Percentiles rank a stretch among this genome's conserved stretches.
Evolutionary conservation across 2,329 filamentous ascomycete genomes (phyloP).

Genomic region (Apiospora pterosperma): DNA sequence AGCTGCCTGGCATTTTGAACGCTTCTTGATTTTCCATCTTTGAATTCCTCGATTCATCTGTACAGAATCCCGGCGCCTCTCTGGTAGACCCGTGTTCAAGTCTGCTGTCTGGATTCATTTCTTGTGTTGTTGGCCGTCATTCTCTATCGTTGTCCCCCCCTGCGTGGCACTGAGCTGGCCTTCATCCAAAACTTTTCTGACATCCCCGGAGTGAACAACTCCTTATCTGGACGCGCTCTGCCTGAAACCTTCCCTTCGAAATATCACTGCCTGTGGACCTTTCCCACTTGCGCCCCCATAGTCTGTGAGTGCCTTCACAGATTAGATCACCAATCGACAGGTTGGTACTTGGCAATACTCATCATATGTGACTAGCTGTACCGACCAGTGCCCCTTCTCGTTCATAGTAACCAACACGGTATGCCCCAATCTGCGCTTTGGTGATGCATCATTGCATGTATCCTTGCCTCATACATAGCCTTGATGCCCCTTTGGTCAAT

Average conservation of each 20-base stretch:
- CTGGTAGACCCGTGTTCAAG: neutral
- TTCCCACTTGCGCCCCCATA: neutral
- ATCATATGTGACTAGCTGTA: neutral
- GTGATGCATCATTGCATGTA: neutral
- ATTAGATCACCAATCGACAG: neutral
- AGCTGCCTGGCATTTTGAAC: too few relatives aligned
- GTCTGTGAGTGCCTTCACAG: neutral
- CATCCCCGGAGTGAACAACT: neutral
- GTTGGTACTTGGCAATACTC: neutral
- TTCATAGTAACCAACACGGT: neutral
- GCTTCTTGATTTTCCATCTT: neutral
- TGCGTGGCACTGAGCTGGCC: neutral
- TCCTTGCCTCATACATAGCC: neutral
- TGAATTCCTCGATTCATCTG: neutral
- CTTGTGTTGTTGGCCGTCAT: neutral
- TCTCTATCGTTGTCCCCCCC: neutral
- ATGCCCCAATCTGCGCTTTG: neutral
- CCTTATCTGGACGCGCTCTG: neutral
- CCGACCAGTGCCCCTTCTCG: neutral
- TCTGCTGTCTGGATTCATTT: neutral
- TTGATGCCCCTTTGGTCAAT: neutral
- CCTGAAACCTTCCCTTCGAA: neutral
- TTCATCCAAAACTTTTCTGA: neutral
- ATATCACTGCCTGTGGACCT: neutral
- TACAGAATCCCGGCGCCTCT: neutral